Evolutionary conservation across 805 yeast genomes (phyloP).

Genomic region (Zygotorulaspora sp.): DNA sequence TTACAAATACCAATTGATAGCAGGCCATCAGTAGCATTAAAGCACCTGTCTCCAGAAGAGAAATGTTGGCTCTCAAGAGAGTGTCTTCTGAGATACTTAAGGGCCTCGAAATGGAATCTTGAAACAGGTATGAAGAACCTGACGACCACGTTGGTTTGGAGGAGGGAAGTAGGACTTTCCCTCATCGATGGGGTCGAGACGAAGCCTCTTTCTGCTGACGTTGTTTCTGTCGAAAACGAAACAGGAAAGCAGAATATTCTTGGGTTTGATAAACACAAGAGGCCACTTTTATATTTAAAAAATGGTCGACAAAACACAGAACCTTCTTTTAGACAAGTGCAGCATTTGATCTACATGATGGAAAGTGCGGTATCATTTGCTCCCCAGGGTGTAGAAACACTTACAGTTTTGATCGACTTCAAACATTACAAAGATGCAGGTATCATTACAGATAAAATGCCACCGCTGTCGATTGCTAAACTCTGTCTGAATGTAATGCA

Average conservation of each 20-base stretch:
- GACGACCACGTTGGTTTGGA: constrained; percentile 48
- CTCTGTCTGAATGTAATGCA: constrained; percentile 50
- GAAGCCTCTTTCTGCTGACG: constrained; percentile 38
- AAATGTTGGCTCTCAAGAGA: constrained; percentile 44
- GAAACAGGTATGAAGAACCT: constrained; percentile 43
- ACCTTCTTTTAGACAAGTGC: constrained; percentile 49
- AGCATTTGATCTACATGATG: constrained; percentile 53
- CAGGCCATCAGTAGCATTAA: constrained; percentile 38
- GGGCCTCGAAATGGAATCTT: constrained; percentile 50
- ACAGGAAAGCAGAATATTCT: constrained; percentile 52
- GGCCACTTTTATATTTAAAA: constrained; percentile 50
- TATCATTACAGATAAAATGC: constrained; percentile 39
- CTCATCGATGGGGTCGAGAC: constrained; percentile 35
- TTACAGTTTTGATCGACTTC: constrained; percentile 53
- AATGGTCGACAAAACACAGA: constrained; percentile 54
- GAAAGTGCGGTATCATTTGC: constrained; percentile 48
- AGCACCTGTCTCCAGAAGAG: constrained; percentile 35
- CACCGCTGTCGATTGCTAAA: constrained; percentile 47
- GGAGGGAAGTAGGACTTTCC: constrained; percentile 47
- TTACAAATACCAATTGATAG: constrained; percentile 27
- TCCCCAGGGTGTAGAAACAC: constrained; percentile 56
- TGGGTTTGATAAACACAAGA: constrained; percentile 50
- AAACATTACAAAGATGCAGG: constrained; percentile 40
- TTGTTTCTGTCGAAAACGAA: constrained; percentile 44
- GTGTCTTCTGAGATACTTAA: constrained; percentile 47